Evolutionary conservation across 2,329 filamentous ascomycete genomes (phyloP).

Genomic region (Arthrobotrys pseudoclavata): DNA sequence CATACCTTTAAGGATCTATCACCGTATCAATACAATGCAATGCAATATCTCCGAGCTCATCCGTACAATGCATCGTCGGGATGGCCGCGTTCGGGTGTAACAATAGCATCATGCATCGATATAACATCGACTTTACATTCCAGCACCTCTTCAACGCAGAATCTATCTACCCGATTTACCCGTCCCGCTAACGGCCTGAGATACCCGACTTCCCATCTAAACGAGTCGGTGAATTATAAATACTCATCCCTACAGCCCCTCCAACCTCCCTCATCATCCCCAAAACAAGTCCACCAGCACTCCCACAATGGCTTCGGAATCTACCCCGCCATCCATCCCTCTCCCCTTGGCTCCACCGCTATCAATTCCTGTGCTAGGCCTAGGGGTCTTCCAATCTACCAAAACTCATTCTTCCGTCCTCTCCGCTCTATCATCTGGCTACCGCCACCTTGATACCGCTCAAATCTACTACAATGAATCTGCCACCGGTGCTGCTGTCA

Average conservation of each 20-base stretch:
- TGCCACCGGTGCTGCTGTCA: slow-evolving; percentile 37
- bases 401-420: slow-evolving; percentile 50
- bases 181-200: slow-evolving; percentile 1
- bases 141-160: background rate
- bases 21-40: too few species aligned
- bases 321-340: slow-evolving; percentile 16
- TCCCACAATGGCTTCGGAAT: slow-evolving; percentile 30
- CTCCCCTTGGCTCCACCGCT: slow-evolving; percentile 23
- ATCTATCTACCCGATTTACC: background rate
- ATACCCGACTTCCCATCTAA: background rate
- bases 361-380: slow-evolving; percentile 40
- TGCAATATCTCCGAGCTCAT: too few species aligned
- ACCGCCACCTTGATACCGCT: slow-evolving; percentile 56
- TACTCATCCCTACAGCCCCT: background rate
- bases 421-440: slow-evolving; percentile 29
- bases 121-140: background rate
- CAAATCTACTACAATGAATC: slow-evolving; percentile 54
- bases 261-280: background rate
- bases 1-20: too few species aligned
- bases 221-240: slow-evolving; percentile 8
- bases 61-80: too few species aligned
- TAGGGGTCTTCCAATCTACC: slow-evolving; percentile 55
- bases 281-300: background rate
- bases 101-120: slow-evolving; percentile 1
- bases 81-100: background rate